Evolutionary conservation across 1,284 basidiomycete genomes (phyloP).

Genomic region (Singerocomus inundabilis): DNA sequence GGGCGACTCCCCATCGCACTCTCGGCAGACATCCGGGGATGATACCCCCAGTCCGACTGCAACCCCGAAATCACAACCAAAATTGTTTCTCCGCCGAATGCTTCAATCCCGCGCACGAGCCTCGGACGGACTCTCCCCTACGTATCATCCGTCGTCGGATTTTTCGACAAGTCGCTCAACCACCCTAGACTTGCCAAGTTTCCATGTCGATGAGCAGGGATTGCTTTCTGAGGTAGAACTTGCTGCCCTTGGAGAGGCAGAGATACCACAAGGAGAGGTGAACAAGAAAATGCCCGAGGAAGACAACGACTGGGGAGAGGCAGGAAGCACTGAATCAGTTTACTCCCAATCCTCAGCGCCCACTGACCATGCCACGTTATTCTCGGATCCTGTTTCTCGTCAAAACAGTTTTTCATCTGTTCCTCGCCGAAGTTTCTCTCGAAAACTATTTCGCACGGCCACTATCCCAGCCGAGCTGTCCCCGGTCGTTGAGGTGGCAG

Average conservation of each 20-base stretch:
- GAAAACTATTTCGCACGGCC: constrained; percentile 3
- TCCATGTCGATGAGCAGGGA: constrained; percentile 9
- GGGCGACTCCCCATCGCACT: background rate
- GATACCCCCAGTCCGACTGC: background rate
- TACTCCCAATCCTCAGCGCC: constrained; percentile 30
- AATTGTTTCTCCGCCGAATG: constrained; percentile 24
- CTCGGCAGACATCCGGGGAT: background rate
- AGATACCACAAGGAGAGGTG: background rate
- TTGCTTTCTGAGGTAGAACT: constrained; percentile 20
- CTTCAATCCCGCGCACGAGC: constrained; percentile 25
- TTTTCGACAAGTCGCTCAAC: constrained; percentile 1
- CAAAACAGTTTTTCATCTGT: background rate
- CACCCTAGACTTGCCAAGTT: constrained; percentile 5
- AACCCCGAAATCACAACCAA: constrained; percentile 1
- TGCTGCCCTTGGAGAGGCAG: constrained; percentile 14
- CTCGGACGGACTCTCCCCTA: constrained; percentile 11
- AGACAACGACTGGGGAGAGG: constrained; percentile 1
- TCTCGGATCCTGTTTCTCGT: constrained; percentile 2
- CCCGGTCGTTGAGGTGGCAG: constrained; percentile 25
- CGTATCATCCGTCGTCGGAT: constrained; percentile 1
- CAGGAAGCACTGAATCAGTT: constrained; percentile 10
- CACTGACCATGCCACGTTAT: constrained; percentile 11
- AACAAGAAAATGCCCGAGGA: background rate
- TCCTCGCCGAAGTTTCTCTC: constrained; percentile 12
- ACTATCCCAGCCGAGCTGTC: constrained; percentile 7